Evolutionary conservation across 306 rosid species (phyloP), one percentile per base, ranked within the genome.

Genomic region (Prunus padus): DNA sequence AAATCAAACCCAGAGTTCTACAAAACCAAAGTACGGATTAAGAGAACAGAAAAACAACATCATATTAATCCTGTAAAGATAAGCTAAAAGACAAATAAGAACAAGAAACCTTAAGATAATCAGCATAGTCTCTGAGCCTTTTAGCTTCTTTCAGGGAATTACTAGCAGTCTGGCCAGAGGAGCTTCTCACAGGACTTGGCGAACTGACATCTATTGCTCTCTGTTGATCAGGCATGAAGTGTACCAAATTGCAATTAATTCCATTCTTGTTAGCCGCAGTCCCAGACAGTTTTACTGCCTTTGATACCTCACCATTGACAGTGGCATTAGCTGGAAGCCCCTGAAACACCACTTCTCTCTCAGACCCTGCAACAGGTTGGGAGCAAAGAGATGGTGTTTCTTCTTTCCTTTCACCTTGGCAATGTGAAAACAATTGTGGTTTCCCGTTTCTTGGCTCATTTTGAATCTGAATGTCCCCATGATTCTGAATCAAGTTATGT

Each of bases 1-100:
- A 87, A 88, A 62, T 63, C 80, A 85, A 89, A 88, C 77, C 92
- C 89, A 20, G 89, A 82, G 72, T 81, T 83, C 98, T 93, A 61
- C 20, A 79, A 51, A 69, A 60, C 52, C 25, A 71, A 23, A 76
- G 25, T 56, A 79, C 22, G 25, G 59, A 75, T 76, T 65, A 61
- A 52, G 47, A 67, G 62, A 76, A 37, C 67, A 52, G 16, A 59
- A 51, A 79, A 44, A 61, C 47, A 37, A 55, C 56, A 47, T n/a
- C 57, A 73, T 28, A 69, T 62, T 80, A 64, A 82, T 61, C 66
- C 52, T 76, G 64, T 69, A 76, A 55, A 83, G 37, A 69, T 54
- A 25, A 71, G 78, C 79, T 55, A 25, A 84, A 80, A 74, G 76
- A 51, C 50, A 65, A 73, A 57, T 51, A 75, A 69, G 77, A 61